phyloP scores from a whole-genome alignment of 2,329 filamentous ascomycete species.

The Aspergillus sp. region DNA sequence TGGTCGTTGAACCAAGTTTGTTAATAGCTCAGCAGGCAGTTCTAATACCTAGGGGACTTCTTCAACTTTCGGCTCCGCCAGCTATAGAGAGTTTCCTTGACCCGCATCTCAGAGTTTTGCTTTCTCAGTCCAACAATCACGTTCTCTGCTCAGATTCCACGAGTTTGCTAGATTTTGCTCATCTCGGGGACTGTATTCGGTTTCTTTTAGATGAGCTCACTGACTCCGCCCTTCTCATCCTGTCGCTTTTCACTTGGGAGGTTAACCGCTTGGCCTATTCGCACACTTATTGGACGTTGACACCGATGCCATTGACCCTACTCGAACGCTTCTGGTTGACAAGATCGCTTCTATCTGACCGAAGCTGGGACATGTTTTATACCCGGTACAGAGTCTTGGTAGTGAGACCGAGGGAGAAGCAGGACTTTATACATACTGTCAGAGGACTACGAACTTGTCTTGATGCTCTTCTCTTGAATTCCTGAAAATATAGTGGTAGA shows the following conservation, averaged over 20 bases:
- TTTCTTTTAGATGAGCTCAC: neutral
- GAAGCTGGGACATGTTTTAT: neutral
- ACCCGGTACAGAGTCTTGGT: too few species aligned
- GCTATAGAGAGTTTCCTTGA: neutral
- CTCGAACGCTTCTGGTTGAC: neutral
- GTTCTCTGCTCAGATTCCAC: too few species aligned
- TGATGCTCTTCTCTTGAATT: too few species aligned
- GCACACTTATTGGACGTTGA: neutral
- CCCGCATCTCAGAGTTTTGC: neutral
- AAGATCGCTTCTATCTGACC: neutral
- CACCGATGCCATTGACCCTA: neutral
- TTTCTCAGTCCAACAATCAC: neutral
- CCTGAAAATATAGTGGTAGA: too few species aligned
- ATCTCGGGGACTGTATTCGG: neutral
- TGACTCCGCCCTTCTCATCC: neutral
- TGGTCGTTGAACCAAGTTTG: neutral
- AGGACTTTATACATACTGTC: too few species aligned
- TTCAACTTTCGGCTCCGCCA: neutral
- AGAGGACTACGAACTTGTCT: too few species aligned
- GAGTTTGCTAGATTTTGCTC: neutral
- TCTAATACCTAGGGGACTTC: neutral
- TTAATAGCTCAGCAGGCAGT: neutral
- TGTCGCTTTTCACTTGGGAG: constrained; percentile 1
- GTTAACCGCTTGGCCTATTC: neutral
- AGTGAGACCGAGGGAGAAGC: too few species aligned